Evolutionary conservation across 345 rosid genomes (phyloP).

Genomic region (Euclidium syriacum): DNA sequence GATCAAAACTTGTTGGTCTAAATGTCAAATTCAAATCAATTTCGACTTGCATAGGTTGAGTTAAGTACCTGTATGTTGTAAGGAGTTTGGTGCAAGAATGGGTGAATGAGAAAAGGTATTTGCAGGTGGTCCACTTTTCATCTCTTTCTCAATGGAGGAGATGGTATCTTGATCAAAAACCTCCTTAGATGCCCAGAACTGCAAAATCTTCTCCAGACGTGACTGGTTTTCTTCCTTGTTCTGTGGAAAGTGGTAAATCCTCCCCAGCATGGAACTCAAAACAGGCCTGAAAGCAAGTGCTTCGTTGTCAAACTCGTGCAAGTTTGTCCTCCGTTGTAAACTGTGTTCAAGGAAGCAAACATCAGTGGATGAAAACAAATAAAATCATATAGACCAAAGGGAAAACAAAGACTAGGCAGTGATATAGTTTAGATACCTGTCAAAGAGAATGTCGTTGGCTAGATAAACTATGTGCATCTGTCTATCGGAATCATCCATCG

Average conservation of each 20-base stretch:
- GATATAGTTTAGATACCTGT: constrained; percentile 49
- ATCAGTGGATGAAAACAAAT: neutral
- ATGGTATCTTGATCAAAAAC: constrained; percentile 87
- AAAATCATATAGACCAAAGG: neutral
- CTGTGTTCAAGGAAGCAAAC: constrained; percentile 38
- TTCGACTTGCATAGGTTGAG: neutral
- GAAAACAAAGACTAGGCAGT: neutral
- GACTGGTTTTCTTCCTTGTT: constrained; percentile 86
- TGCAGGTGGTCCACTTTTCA: constrained; percentile 63
- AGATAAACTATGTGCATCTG: constrained; percentile 91
- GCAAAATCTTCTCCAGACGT: constrained; percentile 83
- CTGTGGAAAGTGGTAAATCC: constrained; percentile 75
- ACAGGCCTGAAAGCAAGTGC: constrained; percentile 90
- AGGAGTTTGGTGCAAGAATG: constrained; percentile 45
- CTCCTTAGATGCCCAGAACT: constrained; percentile 95
- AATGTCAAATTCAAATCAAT: neutral
- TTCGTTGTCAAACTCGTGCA: constrained; percentile 78
- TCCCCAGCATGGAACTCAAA: constrained; percentile 87
- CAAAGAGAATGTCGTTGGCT: constrained; percentile 95
- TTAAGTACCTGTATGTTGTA: constrained; percentile 29
- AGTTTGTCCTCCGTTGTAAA: constrained; percentile 82
- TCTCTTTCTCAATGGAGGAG: constrained; percentile 73
- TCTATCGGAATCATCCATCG: constrained; percentile 88
- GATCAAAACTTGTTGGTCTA: constrained; percentile 1
- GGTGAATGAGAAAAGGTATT: constrained; percentile 51